These are phyloP conservation scores for Cantharellus cinnabarinus DNA, from an alignment of 768 basidiomycete genomes.

Conservation along the genomic window DNA sequence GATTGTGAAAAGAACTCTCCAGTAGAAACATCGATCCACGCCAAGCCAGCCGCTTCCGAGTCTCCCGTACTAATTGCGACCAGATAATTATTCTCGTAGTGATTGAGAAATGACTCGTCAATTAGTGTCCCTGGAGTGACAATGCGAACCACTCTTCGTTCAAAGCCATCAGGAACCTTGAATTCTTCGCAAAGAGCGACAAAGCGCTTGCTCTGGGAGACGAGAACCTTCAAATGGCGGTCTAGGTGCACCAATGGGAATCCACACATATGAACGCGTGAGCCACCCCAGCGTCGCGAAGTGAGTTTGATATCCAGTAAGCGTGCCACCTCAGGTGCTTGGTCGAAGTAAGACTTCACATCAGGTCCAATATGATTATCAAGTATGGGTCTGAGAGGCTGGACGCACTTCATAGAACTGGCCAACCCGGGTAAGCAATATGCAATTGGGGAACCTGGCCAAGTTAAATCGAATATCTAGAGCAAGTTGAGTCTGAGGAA, in stretches of 20 bases:
- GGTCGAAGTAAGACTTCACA: conserved; percentile 77
- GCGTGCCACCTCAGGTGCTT: conserved; percentile 57
- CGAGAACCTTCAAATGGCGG: conserved; percentile 68
- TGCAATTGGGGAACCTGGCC: conserved; percentile 62
- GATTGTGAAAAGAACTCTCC: conserved; percentile 76
- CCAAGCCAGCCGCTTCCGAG: conserved; percentile 30
- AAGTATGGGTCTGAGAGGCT: not conserved
- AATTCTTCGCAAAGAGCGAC: conserved; percentile 94
- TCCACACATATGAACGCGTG: conserved; percentile 65
- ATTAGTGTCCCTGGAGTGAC: conserved; percentile 89
- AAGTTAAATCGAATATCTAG: conserved; percentile 52
- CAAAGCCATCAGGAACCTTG: conserved; percentile 33
- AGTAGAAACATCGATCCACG: conserved; percentile 90
- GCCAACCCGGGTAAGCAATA: conserved; percentile 79
- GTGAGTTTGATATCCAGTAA: conserved; percentile 72
- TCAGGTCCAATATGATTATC: conserved; percentile 4
- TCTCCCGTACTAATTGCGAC: conserved; percentile 31
- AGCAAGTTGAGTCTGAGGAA: conserved; percentile 31
- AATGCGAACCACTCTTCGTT: conserved; percentile 66
- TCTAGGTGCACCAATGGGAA: conserved; percentile 75
- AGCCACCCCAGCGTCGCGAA: conserved; percentile 49
- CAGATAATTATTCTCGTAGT: conserved; percentile 77
- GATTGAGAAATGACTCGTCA: conserved; percentile 73
- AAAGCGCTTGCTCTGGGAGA: conserved; percentile 63
- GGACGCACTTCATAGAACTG: conserved; percentile 77